phyloP scores from a whole-genome alignment of 2,329 filamentous ascomycete genomes.

The Neocatenulostroma microsporum region DNA sequence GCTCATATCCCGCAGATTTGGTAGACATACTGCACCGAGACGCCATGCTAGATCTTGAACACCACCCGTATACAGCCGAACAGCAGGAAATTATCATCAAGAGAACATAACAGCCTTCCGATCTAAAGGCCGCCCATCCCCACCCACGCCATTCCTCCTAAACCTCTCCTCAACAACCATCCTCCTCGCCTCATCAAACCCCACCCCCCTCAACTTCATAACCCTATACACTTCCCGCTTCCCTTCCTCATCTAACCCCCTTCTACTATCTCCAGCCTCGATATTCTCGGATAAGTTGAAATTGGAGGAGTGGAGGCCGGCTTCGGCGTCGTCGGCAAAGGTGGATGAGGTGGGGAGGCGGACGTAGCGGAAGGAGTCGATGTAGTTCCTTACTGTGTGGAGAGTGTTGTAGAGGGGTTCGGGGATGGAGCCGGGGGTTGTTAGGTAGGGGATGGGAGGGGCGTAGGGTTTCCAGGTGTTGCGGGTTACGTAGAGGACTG shows the following conservation, averaged over 20 bases:
- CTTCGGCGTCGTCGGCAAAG: slow-evolving; percentile 80
- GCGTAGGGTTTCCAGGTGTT: slow-evolving; percentile 65
- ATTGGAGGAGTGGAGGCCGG: slow-evolving; percentile 70
- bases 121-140: slow-evolving; percentile 80
- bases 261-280: slow-evolving; percentile 65
- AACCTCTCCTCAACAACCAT: slow-evolving; percentile 82
- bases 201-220: slow-evolving; percentile 77
- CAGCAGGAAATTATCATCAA: slow-evolving; percentile 31
- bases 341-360: slow-evolving; percentile 58
- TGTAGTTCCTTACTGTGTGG: slow-evolving; percentile 32
- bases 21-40: background rate
- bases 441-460: slow-evolving; percentile 48
- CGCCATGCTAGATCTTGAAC: background rate
- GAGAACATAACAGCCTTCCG: slow-evolving; percentile 95
- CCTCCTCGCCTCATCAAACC: slow-evolving; percentile 84
- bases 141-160: slow-evolving; percentile 76
- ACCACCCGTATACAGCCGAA: background rate
- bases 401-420: slow-evolving; percentile 47
- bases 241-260: slow-evolving; percentile 69
- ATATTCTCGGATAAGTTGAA: slow-evolving; percentile 82
- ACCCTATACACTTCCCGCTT: slow-evolving; percentile 80
- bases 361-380: slow-evolving; percentile 55
- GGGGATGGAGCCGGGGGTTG: slow-evolving; percentile 42
- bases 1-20: background rate
- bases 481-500: slow-evolving; percentile 73